Base-by-base conservation (phyloP, 805 yeast genomes). In the Yarrowia sp. region DNA sequence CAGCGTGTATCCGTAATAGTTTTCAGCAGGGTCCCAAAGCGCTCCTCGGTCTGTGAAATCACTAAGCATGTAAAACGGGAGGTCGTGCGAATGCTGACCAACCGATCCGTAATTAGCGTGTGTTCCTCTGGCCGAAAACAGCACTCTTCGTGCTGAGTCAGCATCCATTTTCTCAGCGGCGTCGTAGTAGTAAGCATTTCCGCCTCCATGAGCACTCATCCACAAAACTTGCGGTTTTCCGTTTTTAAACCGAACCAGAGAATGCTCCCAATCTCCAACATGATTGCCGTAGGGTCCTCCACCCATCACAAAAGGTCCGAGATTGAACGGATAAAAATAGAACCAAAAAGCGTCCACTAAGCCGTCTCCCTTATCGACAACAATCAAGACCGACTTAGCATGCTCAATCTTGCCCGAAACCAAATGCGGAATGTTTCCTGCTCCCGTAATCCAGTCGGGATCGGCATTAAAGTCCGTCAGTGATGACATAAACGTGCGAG, bases 161-260 rank as follows among this genome's bases (percentile, higher is more conserved):
- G 71, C 67, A 55, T 77, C 80, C 64, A 81, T 77, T 68, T 84
- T 86, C 70, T 90, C 96, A 61, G 92, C 73, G 22, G 90, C 87
- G n/a, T 81, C 78, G 71, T 85, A 92, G 65, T 80, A 79, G 71
- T 87, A 93, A 0, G 96, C 97, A 29, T 91, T 87, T 7, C 99
- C 99, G 12, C 98, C 97, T 1, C 97, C 97, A 73, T 93, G 99
- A 0, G 97, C 98, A 27, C 96, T 86, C 96, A 94, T 88, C 98
- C 98, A 93, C 19, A 92, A 84, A 60, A 87, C 81, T 12, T 85
- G 78, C 0, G 99, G 98, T 63, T 78, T 75, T 0, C 97, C 96
- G 2, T 86, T 80, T 68, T 85, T 83, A 71, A 90, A 93, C 24
- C 99, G 78, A 13, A 91, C 93, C 33, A 93, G 75, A 0, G 96